Evolutionary conservation across 768 basidiomycete species (phyloP).

Genomic region (Trichaptum fuscoviolaceum): DNA sequence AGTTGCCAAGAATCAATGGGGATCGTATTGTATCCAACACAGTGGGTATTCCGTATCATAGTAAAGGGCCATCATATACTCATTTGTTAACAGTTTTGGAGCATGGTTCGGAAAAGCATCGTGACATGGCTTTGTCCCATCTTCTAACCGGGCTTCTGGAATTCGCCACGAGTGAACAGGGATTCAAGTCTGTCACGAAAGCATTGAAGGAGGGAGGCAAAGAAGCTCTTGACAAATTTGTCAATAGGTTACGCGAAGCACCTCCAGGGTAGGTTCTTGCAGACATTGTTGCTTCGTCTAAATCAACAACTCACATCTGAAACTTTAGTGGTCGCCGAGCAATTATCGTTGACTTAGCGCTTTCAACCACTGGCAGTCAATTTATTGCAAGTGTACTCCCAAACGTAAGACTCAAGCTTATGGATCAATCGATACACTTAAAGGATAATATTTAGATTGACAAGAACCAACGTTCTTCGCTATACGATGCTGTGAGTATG

Average conservation of each 20-base stretch:
- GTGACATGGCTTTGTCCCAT: constrained; percentile 72
- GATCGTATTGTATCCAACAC: constrained; percentile 81
- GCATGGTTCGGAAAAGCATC: constrained; percentile 74
- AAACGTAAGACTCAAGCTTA: constrained; percentile 39
- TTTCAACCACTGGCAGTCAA: constrained; percentile 82
- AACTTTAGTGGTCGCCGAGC: constrained; percentile 58
- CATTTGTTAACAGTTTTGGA: constrained; percentile 55
- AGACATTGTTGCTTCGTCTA: constrained; percentile 3
- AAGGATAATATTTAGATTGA: constrained; percentile 49
- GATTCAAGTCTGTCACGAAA: constrained; percentile 83
- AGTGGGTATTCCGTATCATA: constrained; percentile 42
- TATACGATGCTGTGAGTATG: constrained; percentile 59
- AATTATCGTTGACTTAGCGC: constrained; percentile 80
- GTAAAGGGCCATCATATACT: constrained; percentile 5
- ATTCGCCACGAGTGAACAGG: constrained; percentile 78
- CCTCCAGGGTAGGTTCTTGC: constrained; percentile 57
- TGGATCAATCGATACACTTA: constrained; percentile 9
- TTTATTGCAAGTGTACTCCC: constrained; percentile 79
- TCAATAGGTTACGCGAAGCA: constrained; percentile 81
- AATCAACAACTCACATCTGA: constrained; percentile 16
- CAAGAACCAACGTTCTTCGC: constrained; percentile 75
- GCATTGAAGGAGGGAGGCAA: constrained; percentile 81
- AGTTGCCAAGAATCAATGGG: constrained; percentile 85
- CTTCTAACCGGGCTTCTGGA: constrained; percentile 71
- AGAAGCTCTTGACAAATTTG: constrained; percentile 67